Base-by-base conservation (phyloP, 495 filamentous ascomycete genomes). In the Neurospora sp. region DNA sequence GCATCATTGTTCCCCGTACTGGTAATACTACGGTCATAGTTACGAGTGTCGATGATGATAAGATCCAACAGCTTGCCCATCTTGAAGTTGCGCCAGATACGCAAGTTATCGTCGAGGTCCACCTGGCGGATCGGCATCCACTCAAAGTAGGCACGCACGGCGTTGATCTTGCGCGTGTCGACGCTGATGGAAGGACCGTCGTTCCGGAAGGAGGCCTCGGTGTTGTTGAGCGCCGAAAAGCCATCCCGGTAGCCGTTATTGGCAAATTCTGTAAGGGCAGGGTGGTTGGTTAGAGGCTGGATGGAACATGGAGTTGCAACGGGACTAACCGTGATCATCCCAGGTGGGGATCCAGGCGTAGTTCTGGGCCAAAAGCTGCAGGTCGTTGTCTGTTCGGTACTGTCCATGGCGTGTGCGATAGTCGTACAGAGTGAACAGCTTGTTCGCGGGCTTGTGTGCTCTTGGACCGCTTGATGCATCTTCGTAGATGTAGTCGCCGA, bases 401-500 rank as follows among this genome's bases (percentile, higher is more conserved):
- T 90, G 42, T 84, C 89, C 75, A 85, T 77, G 76, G 27, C 90
- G 82, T 70, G 86, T 89, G 41, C 90, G 84, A 77, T 90, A 91
- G 77, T 91, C 88, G 72, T 79, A 89, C 74, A 76, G 82, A 77
- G 80, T 82, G 79, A 72, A 84, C 79, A 35, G 75, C 73, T 12
- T 69, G 44, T 39, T 76, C 39, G 54, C 78, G 16, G 62, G 76
- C 44, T 39, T 54, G 71, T 74, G 73, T 66, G 78, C 83, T 27
- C 76, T 79, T 73, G 82, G 80, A 71, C 84, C 79, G 4, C 86
- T 86, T 20, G 86, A 83, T 39, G 80, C 81, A 62, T 87, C 88
- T 75, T 92, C 89, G 78, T 91, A 90, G 76, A 91, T 89, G 77
- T 90, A 91, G 78, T 92, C 90, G 23, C 89, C 88, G n/a, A 90